A percentile compares a stretch with the other conserved stretches of the same genome.
Conservation (phyloP, 2,329 filamentous ascomycete species). For the Ophiostoma pallidulum region DNA sequence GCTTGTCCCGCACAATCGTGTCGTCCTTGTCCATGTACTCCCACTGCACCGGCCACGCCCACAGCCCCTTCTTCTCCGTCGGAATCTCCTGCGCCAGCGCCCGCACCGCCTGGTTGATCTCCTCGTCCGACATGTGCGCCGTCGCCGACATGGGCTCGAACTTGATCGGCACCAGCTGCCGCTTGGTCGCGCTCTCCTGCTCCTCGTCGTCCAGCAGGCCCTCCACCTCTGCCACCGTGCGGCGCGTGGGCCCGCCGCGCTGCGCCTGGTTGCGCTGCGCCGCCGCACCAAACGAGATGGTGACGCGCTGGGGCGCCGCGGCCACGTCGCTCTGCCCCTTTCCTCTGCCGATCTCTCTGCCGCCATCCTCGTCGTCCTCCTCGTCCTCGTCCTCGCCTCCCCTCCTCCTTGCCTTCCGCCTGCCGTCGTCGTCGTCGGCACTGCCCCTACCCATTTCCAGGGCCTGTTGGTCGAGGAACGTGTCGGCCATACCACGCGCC, state of each 20-base stretch:
- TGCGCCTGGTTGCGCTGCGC: slow-evolving; percentile 61
- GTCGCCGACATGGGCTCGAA: slow-evolving; percentile 62
- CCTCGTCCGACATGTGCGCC: slow-evolving; percentile 70
- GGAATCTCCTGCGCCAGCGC: slow-evolving; percentile 86
- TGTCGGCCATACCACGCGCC: slow-evolving; percentile 76
- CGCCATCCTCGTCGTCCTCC: not conserved
- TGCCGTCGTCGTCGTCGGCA: too few species aligned
- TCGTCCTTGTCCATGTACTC: slow-evolving; percentile 81
- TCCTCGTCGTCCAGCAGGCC: slow-evolving; percentile 93
- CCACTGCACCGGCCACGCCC: slow-evolving; percentile 92
- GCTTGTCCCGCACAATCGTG: slow-evolving; percentile 68
- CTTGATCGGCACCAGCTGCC: slow-evolving; percentile 72
- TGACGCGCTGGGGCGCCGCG: slow-evolving; percentile 68
- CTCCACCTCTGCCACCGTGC: slow-evolving; percentile 89
- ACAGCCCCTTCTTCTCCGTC: slow-evolving; percentile 73
- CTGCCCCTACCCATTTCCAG: slow-evolving; percentile 53
- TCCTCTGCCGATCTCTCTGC: not conserved
- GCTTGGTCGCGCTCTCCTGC: slow-evolving; percentile 55
- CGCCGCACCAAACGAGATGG: slow-evolving; percentile 82
- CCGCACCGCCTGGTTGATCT: slow-evolving; percentile 70
- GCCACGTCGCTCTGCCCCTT: too few species aligned
- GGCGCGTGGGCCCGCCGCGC: slow-evolving; percentile 48
- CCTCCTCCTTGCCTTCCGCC: not conserved
- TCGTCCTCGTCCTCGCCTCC: not conserved
- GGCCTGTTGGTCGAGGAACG: slow-evolving; percentile 78